phyloP scores from a whole-genome alignment of 1,284 basidiomycete species.

The Microbotryum intermedium region DNA sequence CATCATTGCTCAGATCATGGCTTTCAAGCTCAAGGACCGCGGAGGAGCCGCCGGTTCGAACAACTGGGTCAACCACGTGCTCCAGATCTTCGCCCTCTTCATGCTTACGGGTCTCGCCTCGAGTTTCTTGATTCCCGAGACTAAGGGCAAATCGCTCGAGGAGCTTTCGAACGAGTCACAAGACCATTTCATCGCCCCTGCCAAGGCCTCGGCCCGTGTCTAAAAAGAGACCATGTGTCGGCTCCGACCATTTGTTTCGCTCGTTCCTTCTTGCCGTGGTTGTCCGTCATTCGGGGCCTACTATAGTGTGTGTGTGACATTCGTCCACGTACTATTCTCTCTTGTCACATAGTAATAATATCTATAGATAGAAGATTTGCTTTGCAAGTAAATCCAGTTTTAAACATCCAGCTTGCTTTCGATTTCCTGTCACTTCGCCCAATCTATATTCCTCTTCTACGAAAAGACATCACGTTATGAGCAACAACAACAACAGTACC shows the following conservation, averaged over 20 bases:
- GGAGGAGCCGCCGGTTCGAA: conserved; percentile 16
- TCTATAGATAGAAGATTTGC: too few relatives aligned
- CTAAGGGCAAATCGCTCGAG: conserved; percentile 59
- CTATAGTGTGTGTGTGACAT: neutral
- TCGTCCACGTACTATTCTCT: too few relatives aligned
- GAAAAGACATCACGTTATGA: too few relatives aligned
- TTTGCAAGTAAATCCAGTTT: too few relatives aligned
- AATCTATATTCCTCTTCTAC: too few relatives aligned
- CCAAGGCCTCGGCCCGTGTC: neutral
- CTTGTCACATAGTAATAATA: too few relatives aligned
- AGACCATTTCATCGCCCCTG: conserved; percentile 22
- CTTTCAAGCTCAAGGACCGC: conserved; percentile 29
- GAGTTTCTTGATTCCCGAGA: conserved; percentile 66
- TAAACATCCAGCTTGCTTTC: too few relatives aligned
- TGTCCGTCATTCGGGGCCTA: neutral
- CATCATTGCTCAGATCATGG: conserved; percentile 62
- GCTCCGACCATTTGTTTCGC: too few relatives aligned
- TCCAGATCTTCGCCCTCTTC: conserved; percentile 66
- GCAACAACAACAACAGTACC: too few relatives aligned
- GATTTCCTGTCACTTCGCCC: too few relatives aligned
- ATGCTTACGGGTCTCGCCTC: conserved; percentile 68
- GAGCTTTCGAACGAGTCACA: conserved; percentile 41
- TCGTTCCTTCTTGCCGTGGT: neutral
- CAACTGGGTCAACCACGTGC: conserved; percentile 37
- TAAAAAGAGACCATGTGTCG: too few relatives aligned